Conservation (phyloP, 202 grass and related monocot genomes). For the Panicum virgatum region DNA sequence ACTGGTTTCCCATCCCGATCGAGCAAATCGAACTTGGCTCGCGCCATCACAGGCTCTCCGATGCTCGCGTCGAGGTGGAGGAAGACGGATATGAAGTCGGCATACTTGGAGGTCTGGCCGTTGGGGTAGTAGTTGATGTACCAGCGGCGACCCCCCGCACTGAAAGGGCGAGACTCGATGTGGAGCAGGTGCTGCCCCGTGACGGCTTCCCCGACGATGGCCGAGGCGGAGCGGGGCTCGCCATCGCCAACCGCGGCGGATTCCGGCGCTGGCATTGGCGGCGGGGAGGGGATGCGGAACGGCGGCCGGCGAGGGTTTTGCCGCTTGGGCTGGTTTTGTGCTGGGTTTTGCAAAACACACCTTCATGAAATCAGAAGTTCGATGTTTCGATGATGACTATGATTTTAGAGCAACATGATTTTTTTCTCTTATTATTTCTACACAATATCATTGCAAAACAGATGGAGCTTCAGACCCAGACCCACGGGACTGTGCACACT, state of each 20-base stretch:
- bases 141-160: neutral
- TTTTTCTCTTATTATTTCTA: no score
- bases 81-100: neutral
- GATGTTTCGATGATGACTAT: no score
- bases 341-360: no score
- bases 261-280: neutral
- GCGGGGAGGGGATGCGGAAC: neutral
- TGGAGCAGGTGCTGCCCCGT: neutral
- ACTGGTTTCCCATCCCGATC: neutral
- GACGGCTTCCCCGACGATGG: neutral
- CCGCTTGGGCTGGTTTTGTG: neutral
- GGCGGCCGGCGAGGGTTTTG: slow-evolving; percentile 1
- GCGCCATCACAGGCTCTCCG: neutral
- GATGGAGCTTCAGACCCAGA: no score
- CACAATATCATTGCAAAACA: no score
- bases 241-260: neutral
- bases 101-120: neutral
- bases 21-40: neutral
- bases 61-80: neutral
- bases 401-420: no score
- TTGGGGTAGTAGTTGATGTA: neutral
- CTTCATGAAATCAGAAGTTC: no score
- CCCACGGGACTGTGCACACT: no score
- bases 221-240: slow-evolving; percentile 1
- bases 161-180: neutral